These are phyloP conservation scores for Citrus sinensis DNA, from an alignment of 345 rosid species.

Conservation along the genomic window DVS_A1.0 CM039168.1:26491001-26491500, in stretches of 20 bases:
- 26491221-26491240: background rate
- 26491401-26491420: no score
- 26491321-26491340: background rate
- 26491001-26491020: slow-evolving; percentile 21
- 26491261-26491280: no score
- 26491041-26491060: slow-evolving; percentile 12
- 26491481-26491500: no score
- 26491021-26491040: slow-evolving; percentile 22
- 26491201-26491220: background rate
- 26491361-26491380: no score
- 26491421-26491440: no score
- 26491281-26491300: no score
- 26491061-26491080: slow-evolving; percentile 25
- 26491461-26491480: no score
- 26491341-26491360: no score
- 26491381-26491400: background rate
- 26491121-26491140: rapidly evolving
- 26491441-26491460: no score
- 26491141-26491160: slow-evolving; percentile 23
- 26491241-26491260: no score
- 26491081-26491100: slow-evolving; percentile 13
- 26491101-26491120: slow-evolving; percentile 31
- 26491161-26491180: slow-evolving; percentile 21
- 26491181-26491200: background rate
- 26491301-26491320: no score